A percentile compares a stretch with the other conserved stretches of the same genome.
phyloP scores from a whole-genome alignment of 805 yeast species.

The Starmerella bacillaris region DNA sequence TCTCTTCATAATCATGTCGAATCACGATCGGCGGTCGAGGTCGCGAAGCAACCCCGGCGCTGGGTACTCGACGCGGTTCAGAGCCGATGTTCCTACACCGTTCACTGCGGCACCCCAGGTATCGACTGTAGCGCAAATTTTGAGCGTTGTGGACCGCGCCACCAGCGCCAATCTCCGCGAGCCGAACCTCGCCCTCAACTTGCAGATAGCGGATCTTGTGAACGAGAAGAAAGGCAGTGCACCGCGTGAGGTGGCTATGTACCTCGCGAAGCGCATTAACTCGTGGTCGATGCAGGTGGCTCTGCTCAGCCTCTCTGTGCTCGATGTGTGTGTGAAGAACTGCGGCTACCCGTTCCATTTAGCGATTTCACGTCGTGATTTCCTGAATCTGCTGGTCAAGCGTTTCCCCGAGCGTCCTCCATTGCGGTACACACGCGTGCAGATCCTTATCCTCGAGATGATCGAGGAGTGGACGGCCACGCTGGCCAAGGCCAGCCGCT shows the following conservation, averaged over 20 bases:
- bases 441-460: conserved; percentile 67
- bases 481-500: conserved; percentile 70
- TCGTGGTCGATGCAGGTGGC: conserved; percentile 70
- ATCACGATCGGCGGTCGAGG: background rate
- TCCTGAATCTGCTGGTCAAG: conserved; percentile 79
- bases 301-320: conserved; percentile 52
- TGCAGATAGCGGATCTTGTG: conserved; percentile 84
- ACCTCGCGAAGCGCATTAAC: conserved; percentile 66
- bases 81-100: conserved; percentile 13
- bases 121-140: conserved; percentile 9
- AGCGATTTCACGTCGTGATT: conserved; percentile 87
- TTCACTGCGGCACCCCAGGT: conserved; percentile 5
- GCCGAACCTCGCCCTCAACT: conserved; percentile 73
- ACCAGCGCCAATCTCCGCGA: conserved; percentile 66
- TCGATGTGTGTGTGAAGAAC: conserved; percentile 86
- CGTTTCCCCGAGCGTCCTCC: conserved; percentile 93
- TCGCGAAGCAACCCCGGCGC: conserved; percentile 1
- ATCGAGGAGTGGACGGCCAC: conserved; percentile 97
- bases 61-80: conserved; percentile 17
- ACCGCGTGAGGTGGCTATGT: conserved; percentile 83
- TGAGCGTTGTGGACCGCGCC: conserved; percentile 43
- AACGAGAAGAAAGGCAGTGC: conserved; percentile 80
- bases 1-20: too few relatives aligned
- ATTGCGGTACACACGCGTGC: conserved; percentile 60
- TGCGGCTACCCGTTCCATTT: conserved; percentile 96